Base-by-base conservation (phyloP, 495 filamentous ascomycete genomes). In the Symbiotaphrina buchneri region DNA sequence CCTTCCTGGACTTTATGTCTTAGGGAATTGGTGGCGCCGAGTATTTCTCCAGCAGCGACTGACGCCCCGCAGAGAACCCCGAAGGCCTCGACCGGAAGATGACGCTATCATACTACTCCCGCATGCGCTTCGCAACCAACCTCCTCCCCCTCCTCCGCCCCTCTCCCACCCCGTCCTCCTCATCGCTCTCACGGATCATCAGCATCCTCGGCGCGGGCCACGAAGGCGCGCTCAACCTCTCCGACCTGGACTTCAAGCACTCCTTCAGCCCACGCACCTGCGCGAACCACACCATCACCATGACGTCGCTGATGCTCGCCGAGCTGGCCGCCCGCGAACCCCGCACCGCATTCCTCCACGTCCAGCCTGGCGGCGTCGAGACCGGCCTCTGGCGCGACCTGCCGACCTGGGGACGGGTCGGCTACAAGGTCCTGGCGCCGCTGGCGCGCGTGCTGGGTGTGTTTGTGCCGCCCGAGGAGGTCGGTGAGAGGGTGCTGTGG, bases 171-270 rank as follows among this genome's bases (percentile, higher is more conserved):
- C 29, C n/a, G n/a, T n/a, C n/a, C n/a, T n/a, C n/a, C n/a, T n/a
- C n/a, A n/a, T n/a, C n/a, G n/a, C n/a, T 50, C 5, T 31, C 38
- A 1, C 65, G 74, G 1, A 65, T 81, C 5, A 55, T 81, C 13
- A 53, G 45, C 21, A 59, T 77, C n/a, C 44, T 61, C 5, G 54
- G 43, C 0, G 59, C 47, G 3, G 55, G 59, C 10, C 52, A 56
- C 11, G 73, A 80, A 45, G 64, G 65, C 4, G 32, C 37, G 1
- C 38, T 79, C 10, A 36, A 54, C 31, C 27, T 44, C 4, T 34
- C 51, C 26, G 65, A 80, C 40, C 46, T 71, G 24, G 46, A 47
- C 21, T 46, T 38, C 7, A 32, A 41, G 6, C 44, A 41, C 1
- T 35, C 52, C 14, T 35, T 47, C n/a, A n/a, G n/a, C 0, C 37